Conservation (phyloP, 2,329 filamentous ascomycete species). For the Chaetomiaceae sp. region DNA sequence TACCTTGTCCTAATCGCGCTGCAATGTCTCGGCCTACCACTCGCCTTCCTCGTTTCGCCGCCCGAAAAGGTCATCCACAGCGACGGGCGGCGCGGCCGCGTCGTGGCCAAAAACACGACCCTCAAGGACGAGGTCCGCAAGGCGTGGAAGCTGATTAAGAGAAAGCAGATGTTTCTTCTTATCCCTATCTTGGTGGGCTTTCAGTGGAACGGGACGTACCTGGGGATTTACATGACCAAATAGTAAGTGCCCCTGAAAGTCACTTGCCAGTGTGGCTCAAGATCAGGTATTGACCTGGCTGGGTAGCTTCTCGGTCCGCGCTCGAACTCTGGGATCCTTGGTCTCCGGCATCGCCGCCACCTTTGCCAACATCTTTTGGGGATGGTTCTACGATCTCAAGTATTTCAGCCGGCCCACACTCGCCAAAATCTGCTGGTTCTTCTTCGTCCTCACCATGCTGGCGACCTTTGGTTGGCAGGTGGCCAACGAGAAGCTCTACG, state of each 20-base stretch:
- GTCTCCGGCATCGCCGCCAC: slow-evolving; percentile 43
- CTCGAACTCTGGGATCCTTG: slow-evolving; percentile 43
- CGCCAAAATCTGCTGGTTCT: slow-evolving; percentile 40
- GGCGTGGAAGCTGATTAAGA: slow-evolving; percentile 37
- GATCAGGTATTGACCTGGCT: neutral
- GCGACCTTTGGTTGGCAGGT: slow-evolving; percentile 45
- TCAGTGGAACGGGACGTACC: slow-evolving; percentile 48
- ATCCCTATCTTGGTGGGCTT: slow-evolving; percentile 47
- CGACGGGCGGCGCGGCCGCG: slow-evolving; percentile 31
- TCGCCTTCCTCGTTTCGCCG: slow-evolving; percentile 42
- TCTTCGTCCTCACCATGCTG: slow-evolving; percentile 40
- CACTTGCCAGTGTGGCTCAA: neutral
- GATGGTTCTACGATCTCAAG: slow-evolving; percentile 45
- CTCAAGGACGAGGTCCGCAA: slow-evolving; percentile 36
- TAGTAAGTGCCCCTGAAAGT: slow-evolving; percentile 30
- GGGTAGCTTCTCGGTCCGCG: slow-evolving; percentile 42
- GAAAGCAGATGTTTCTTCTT: slow-evolving; percentile 44
- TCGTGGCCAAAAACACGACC: slow-evolving; percentile 36
- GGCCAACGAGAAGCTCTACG: slow-evolving; percentile 44
- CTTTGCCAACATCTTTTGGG: slow-evolving; percentile 44
- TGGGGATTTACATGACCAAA: slow-evolving; percentile 48
- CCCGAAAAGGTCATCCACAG: slow-evolving; percentile 42
- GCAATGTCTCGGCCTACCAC: slow-evolving; percentile 42
- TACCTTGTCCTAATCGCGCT: slow-evolving; percentile 40
- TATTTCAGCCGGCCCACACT: slow-evolving; percentile 38